These are phyloP conservation scores for Gossypium anomalum DNA, from an alignment of 345 rosid species.

Conservation along the genomic window DNA sequence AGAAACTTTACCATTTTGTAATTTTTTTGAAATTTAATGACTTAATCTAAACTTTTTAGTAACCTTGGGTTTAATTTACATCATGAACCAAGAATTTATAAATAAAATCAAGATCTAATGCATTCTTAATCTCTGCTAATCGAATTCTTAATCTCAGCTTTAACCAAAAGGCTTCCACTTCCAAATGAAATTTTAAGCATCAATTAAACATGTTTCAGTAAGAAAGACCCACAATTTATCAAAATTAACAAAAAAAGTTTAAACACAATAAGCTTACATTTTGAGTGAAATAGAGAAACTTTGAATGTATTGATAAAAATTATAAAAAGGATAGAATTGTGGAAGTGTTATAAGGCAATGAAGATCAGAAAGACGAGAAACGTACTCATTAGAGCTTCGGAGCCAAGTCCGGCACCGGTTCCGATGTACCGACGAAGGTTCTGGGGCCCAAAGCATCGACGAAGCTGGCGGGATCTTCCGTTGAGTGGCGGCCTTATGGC, in stretches of 20 bases:
- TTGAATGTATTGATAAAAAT: not conserved
- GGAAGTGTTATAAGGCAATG: not conserved
- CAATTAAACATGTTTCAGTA: not conserved
- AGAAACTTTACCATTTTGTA: not conserved
- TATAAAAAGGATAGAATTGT: not conserved
- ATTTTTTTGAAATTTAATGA: too few relatives aligned
- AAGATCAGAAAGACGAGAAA: not conserved
- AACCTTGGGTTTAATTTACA: not conserved
- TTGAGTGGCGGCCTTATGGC: constrained; percentile 67
- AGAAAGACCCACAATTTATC: not conserved
- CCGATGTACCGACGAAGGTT: constrained; percentile 86
- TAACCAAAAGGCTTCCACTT: not conserved
- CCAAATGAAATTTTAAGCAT: not conserved
- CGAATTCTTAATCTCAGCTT: too few relatives aligned
- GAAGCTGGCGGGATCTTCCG: constrained; percentile 91
- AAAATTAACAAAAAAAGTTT: not conserved
- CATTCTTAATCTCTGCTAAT: not conserved
- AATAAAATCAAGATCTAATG: not conserved
- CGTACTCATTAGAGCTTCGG: constrained; percentile 94
- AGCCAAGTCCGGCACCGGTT: constrained; percentile 95
- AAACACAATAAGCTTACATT: not conserved
- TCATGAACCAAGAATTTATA: not conserved
- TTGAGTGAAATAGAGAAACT: not conserved
- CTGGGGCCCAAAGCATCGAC: constrained; percentile 87
- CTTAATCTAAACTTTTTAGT: too few relatives aligned